Base-by-base conservation (phyloP, 2,329 filamentous ascomycete species). In the Ambrosiella xylebori region DNA sequence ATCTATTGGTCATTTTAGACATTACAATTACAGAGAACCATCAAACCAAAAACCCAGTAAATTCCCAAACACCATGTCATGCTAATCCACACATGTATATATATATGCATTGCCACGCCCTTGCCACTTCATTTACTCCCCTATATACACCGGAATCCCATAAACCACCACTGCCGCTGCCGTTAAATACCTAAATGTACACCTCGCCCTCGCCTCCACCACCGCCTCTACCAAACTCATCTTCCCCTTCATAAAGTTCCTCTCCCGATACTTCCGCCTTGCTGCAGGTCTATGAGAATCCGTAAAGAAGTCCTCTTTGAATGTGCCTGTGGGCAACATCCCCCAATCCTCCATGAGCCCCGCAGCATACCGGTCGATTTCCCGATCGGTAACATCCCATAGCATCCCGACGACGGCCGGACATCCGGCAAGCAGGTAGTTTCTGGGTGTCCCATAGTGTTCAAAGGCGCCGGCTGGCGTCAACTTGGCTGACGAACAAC, bases 381-480 rank as follows among this genome's bases (percentile, higher is more conserved):
- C 93, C 65, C 87, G 87, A 68, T 98, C 93, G 8, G 93, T 98
- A 54, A 98, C 93, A 69, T 98, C 93, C 93, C 93, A 98, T 41
- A 98, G 75, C 13, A 90, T 96, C 51, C 89, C 93, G 1, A 97
- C 82, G 8, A 97, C 81, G 0, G 91, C 89, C 2, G 88, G 89
- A 64, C 79, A 82, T 1, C 88, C 91, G 0, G 89, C 90, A 64
- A 91, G 82, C 71, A 98, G 82, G 71, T 97, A 97, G 65, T 90
- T 89, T 72, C 90, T 82, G 27, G 93, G 86, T 58, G 91, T 88
- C 1, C 93, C 91, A 64, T 86, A 85, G n/a, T 86, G 84, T 68
- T 97, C 90, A 65, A 95, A 95, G 9, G 83, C 82, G 64, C 93
- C 86, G 0, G 77, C 80, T 13, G 59, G 57, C 36, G 67, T 70